Evolutionary conservation across 1,139 yeast species (phyloP).

Genomic region (Debaryomyces sp.): DNA sequence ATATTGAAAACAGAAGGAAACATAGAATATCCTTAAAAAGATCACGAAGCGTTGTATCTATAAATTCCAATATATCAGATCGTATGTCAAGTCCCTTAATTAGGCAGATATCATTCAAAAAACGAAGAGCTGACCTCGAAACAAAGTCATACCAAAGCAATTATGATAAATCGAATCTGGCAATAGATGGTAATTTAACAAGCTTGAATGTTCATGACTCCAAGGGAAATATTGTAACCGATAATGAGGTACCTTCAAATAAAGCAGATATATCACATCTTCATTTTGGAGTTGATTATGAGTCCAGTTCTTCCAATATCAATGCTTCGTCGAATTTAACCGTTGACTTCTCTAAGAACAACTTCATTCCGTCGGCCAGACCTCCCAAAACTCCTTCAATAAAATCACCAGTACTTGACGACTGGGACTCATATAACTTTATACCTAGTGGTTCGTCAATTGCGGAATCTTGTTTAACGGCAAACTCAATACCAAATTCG

Average conservation of each 20-base stretch:
- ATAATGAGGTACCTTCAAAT: background rate
- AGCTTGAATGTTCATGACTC: constrained; percentile 13
- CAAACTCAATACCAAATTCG: background rate
- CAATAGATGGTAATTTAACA: constrained; percentile 8
- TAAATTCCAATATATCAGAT: background rate
- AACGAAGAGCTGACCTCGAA: background rate
- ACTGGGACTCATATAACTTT: constrained; percentile 2
- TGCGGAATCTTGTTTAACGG: background rate
- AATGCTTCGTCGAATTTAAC: background rate
- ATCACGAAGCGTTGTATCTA: background rate
- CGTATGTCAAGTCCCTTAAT: background rate
- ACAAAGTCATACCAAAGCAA: background rate
- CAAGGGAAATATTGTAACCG: background rate
- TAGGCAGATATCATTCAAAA: constrained; percentile 1
- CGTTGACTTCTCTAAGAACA: background rate
- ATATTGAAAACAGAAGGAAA: background rate
- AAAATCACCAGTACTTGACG: constrained; percentile 5
- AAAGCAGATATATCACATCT: constrained; percentile 6
- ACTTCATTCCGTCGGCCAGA: constrained; percentile 6
- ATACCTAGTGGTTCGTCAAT: background rate
- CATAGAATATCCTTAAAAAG: background rate
- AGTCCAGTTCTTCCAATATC: background rate
- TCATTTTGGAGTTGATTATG: background rate
- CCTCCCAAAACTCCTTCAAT: constrained; percentile 9
- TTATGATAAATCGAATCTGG: background rate